Evolutionary conservation across 371 early-diverging fungal genomes (phyloP).

Genomic region (Syncephalis fuscata): DNA sequence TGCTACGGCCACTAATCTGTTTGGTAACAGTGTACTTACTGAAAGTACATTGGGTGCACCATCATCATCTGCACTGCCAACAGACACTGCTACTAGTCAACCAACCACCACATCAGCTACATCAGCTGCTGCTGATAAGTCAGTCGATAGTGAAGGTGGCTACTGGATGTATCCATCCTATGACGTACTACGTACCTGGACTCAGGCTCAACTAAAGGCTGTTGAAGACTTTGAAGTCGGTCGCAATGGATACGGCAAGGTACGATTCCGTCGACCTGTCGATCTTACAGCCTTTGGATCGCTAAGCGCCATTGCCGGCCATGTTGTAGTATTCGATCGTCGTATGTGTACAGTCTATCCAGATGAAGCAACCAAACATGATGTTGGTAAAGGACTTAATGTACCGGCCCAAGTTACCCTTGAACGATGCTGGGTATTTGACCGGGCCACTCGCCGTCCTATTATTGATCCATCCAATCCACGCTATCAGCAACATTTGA

Average conservation of each 20-base stretch:
- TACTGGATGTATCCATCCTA: conserved; percentile 52
- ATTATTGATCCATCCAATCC: conserved; percentile 51
- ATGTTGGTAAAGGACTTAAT: conserved; percentile 74
- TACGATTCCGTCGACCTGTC: conserved; percentile 61
- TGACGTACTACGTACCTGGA: conserved; percentile 29
- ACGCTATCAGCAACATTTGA: conserved; percentile 45
- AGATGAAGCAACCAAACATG: conserved; percentile 52
- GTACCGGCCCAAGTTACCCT: conserved; percentile 69
- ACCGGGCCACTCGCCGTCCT: conserved; percentile 50
- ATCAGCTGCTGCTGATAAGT: not conserved
- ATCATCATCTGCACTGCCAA: not conserved
- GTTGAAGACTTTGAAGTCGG: conserved; percentile 63
- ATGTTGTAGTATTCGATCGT: conserved; percentile 49
- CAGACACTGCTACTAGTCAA: not conserved
- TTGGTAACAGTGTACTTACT: not conserved
- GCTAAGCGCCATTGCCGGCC: conserved; percentile 61
- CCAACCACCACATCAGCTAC: not conserved
- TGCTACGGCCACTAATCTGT: not conserved
- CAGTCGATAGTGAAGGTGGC: conserved; percentile 9
- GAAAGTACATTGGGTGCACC: not conserved
- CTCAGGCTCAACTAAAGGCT: conserved; percentile 42
- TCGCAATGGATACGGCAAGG: conserved; percentile 48
- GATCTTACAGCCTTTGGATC: conserved; percentile 48
- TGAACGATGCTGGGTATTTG: conserved; percentile 61
- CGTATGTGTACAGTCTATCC: conserved; percentile 70